phyloP scores from a whole-genome alignment of 2,329 filamentous ascomycete species.

The Emergomyces orientalis region DNA sequence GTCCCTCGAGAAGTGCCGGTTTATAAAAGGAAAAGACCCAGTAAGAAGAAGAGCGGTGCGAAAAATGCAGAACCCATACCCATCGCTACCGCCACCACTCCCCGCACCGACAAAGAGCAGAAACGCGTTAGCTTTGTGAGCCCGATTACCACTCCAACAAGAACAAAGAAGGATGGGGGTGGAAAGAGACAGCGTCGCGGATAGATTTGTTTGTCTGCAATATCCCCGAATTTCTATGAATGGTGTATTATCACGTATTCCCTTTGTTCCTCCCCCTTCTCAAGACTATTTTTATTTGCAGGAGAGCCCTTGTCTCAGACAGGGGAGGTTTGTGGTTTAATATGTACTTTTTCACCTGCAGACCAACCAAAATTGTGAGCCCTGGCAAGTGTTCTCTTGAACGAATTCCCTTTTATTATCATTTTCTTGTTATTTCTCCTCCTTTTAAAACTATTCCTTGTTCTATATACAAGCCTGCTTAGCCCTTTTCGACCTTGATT shows the following conservation, averaged over 20 bases:
- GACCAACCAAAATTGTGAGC: neutral
- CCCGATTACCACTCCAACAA: slow-evolving; percentile 25
- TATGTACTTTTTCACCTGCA: neutral
- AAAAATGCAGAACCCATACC: neutral
- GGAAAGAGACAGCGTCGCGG: slow-evolving; percentile 18
- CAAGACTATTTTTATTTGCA: neutral
- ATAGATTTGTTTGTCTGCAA: neutral
- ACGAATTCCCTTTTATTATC: neutral
- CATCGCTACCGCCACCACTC: neutral
- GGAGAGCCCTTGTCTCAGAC: neutral
- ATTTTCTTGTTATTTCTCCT: neutral
- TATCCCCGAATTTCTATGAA: neutral
- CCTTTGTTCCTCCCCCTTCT: neutral
- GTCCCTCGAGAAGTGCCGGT: slow-evolving; percentile 26
- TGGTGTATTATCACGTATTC: slow-evolving; percentile 6
- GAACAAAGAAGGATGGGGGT: slow-evolving; percentile 22
- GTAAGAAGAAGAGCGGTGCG: slow-evolving; percentile 8
- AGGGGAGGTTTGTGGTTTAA: neutral
- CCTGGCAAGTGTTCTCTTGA: neutral
- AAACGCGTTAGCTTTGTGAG: slow-evolving; percentile 32
- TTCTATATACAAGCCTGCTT: neutral
- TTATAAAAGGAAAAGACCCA: slow-evolving; percentile 23
- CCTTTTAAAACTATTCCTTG: too few species aligned
- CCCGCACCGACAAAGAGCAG: slow-evolving; percentile 25
- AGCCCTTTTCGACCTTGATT: neutral